Conservation (phyloP, 1,284 basidiomycete genomes). For the Ganoderma lingzhi region DNA sequence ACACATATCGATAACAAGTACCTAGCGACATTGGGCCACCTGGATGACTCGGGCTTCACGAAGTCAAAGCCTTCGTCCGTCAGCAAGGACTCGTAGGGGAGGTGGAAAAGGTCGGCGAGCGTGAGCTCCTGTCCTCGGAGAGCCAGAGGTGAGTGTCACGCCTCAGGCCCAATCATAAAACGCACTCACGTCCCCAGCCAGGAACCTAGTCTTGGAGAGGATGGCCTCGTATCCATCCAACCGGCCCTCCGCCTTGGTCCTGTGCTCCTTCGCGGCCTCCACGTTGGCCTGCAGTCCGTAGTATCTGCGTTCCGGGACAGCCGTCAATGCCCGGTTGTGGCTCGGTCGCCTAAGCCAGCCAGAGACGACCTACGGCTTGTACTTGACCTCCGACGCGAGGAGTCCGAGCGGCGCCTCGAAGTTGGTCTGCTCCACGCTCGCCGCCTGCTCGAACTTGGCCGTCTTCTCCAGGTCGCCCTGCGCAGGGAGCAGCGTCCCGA, state of each 20-base stretch:
- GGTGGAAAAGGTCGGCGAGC: slow-evolving; percentile 39
- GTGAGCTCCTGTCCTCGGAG: background rate
- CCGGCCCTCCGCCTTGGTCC: background rate
- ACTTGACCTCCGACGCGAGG: background rate
- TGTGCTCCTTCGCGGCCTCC: background rate
- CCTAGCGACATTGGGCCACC: slow-evolving; percentile 43
- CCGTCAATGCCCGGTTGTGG: background rate
- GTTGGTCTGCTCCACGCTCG: slow-evolving; percentile 57
- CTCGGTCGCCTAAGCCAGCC: background rate
- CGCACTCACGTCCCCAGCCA: background rate
- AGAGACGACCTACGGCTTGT: background rate
- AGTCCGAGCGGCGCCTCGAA: slow-evolving; percentile 47
- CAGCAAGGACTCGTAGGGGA: slow-evolving; percentile 51
- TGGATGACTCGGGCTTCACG: slow-evolving; percentile 30
- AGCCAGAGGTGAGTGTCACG: background rate
- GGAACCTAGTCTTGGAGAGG: background rate
- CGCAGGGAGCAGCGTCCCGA: slow-evolving; percentile 45
- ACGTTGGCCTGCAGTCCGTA: background rate
- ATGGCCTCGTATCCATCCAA: background rate
- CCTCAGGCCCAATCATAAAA: background rate
- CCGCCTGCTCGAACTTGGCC: slow-evolving; percentile 64
- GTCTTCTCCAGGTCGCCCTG: slow-evolving; percentile 43
- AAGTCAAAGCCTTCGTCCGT: slow-evolving; percentile 32
- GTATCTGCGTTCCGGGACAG: background rate
- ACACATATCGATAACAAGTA: background rate